A percentile compares a stretch with the other conserved stretches of the same genome.
Evolutionary conservation across 306 rosid genomes (phyloP).

Genomic region (Lablab purpureus): DNA sequence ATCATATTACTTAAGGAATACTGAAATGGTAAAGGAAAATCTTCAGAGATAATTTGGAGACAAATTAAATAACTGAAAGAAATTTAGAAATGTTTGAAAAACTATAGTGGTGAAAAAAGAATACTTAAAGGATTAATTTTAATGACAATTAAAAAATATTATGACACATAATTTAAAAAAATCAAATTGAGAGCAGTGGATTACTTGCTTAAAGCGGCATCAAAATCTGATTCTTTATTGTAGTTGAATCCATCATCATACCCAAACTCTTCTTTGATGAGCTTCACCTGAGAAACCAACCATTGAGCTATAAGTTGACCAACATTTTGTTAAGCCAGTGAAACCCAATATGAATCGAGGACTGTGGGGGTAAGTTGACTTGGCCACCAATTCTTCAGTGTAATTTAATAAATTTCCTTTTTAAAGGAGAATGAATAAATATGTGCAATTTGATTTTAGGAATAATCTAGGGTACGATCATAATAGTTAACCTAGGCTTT

Average conservation of each 20-base stretch:
- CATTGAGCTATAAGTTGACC: not conserved
- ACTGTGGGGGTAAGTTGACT: no score
- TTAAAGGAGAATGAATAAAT: no score
- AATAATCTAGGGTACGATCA: no score
- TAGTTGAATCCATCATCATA: conserved; percentile 79
- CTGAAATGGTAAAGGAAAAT: not conserved
- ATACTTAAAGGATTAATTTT: not conserved
- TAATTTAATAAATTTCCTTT: no score
- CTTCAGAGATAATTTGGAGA: not conserved
- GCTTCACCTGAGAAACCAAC: conserved; percentile 58
- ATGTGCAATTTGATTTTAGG: no score
- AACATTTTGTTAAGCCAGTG: no score
- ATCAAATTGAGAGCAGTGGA: not conserved
- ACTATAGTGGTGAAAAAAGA: not conserved
- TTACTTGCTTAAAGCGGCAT: conserved; percentile 68
- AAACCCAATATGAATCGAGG: no score
- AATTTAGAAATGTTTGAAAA: not conserved
- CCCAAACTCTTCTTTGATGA: conserved; percentile 72
- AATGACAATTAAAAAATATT: not conserved
- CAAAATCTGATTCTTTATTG: conserved; percentile 62
- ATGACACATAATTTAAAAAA: not conserved
- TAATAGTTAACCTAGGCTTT: no score
- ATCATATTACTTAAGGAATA: not conserved
- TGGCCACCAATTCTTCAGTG: no score
- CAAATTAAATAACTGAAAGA: not conserved